A percentile compares a stretch with the other conserved stretches of the same genome.
Evolutionary conservation across 495 filamentous ascomycete species (phyloP).

Genomic region (Parachaetomium inaequale): DNA sequence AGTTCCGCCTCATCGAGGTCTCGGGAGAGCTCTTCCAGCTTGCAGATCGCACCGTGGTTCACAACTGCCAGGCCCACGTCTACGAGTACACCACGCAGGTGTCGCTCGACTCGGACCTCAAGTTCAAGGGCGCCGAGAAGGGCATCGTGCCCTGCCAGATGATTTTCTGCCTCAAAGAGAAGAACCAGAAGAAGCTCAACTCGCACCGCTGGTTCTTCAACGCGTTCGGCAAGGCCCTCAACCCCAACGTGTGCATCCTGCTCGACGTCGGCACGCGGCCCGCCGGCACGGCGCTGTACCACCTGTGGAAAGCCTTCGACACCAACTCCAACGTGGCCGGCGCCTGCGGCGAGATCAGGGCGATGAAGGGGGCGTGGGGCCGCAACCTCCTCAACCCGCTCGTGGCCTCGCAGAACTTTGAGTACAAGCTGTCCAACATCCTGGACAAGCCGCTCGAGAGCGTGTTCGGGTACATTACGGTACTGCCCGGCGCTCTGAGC

Average conservation of each 20-base stretch:
- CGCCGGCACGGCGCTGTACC: constrained; percentile 81
- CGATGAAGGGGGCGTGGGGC: constrained; percentile 82
- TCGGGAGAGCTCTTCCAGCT: no score
- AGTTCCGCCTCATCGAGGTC: no score
- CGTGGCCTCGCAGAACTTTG: constrained; percentile 96
- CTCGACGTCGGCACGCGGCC: constrained; percentile 95
- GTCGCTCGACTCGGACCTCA: constrained; percentile 87
- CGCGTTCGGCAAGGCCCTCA: constrained; percentile 87
- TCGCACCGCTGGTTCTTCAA: constrained; percentile 99
- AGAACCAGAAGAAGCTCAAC: constrained; percentile 97
- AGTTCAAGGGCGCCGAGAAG: constrained; percentile 99
- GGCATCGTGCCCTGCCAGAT: constrained; percentile 98
- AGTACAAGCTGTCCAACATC: constrained; percentile 99
- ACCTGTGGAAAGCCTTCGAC: constrained; percentile 98
- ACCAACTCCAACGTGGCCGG: constrained; percentile 95
- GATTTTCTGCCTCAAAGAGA: constrained; percentile 97
- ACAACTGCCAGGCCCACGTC: constrained; percentile 65
- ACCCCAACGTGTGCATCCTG: constrained; percentile 93
- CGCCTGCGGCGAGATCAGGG: constrained; percentile 95
- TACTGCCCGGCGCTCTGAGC: constrained; percentile 88
- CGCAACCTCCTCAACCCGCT: constrained; percentile 87
- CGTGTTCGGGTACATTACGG: constrained; percentile 97
- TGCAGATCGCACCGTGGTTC: no score
- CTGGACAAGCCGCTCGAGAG: constrained; percentile 95
- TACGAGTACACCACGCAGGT: constrained; percentile 99